These are phyloP conservation scores for Candida ficus DNA, from an alignment of 805 yeast species.

Conservation along the genomic window DNA sequence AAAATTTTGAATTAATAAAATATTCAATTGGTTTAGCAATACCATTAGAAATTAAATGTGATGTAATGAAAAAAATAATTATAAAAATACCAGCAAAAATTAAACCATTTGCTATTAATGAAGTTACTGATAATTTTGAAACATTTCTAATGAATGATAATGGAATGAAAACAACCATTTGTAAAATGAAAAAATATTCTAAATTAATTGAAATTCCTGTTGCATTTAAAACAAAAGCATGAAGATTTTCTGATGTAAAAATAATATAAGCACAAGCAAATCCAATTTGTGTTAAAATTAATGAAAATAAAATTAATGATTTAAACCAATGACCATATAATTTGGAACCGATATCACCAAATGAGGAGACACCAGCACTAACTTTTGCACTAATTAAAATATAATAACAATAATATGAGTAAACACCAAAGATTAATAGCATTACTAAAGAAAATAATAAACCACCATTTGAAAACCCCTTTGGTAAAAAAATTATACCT, in stretches of 20 bases:
- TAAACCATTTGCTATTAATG: constrained; percentile 66
- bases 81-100: constrained; percentile 62
- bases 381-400: constrained; percentile 55
- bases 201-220: constrained; percentile 37
- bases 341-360: constrained; percentile 67
- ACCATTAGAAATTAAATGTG: constrained; percentile 41
- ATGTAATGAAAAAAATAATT: constrained; percentile 49
- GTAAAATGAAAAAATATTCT: constrained; percentile 42
- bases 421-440: constrained; percentile 54
- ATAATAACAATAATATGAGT: constrained; percentile 77
- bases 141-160: constrained; percentile 70
- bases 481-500: constrained; percentile 66
- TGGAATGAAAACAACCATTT: constrained; percentile 58
- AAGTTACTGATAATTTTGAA: constrained; percentile 66
- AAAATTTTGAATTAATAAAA: constrained; percentile 54
- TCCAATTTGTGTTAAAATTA: constrained; percentile 70
- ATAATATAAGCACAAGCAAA: constrained; percentile 79
- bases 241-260: constrained; percentile 67
- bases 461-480: constrained; percentile 72
- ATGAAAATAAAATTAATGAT: constrained; percentile 53
- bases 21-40: constrained; percentile 43
- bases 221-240: constrained; percentile 54
- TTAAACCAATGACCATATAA: constrained; percentile 66
- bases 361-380: constrained; percentile 61
- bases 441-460: constrained; percentile 49